Base-by-base conservation (phyloP, 2,329 filamentous ascomycete genomes). In the Colletotrichum aenigma region DNA sequence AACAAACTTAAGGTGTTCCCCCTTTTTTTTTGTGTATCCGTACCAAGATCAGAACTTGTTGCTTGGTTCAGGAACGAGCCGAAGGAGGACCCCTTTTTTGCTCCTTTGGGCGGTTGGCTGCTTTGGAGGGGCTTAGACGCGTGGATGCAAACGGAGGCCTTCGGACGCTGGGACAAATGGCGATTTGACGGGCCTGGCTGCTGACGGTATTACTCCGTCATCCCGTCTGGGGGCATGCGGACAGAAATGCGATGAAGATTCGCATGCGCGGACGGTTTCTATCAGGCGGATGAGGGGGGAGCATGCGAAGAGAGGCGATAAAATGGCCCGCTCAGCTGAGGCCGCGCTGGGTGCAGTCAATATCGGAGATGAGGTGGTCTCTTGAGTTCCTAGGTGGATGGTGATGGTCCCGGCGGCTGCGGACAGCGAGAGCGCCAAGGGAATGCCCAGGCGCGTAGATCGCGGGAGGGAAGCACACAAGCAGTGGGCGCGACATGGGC, bases 361-460 rank as follows among this genome's bases (percentile, higher is more conserved):
- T 4, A 36, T 61, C n/a, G 4, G 12, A 56, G 61, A 52, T 60
- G 43, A 32, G 32, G 30, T 32, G 30, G 32, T 55, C 9, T 28
- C 55, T 36, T 24, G 34, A n/a, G 18, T 43, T n/a, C 18, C 38
- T 43, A 0, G 38, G 8, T 43, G 38, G 18, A 38, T 8, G n/a
- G 26, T 66, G 43, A 74, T 58, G 43, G 58, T 9, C 66, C 66
- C 58, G 38, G 71, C 66, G 58, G 6, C n/a, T 66, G 43, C n/a
- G 43, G 43, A 13, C 12, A 52, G 43, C 43, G 43, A 21, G 43
- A 34, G 38, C 64, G 73, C 73, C 73, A 75, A 75, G 70, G 70
- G 58, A 73, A 68, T 65, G 73, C 73, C 73, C 73, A 73, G 73
- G 70, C 73, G 73, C 73, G 67, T 71, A 66, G 67, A 74, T 66